Base-by-base conservation (phyloP, 805 yeast species). In the Lachancea mirantina region DNA sequence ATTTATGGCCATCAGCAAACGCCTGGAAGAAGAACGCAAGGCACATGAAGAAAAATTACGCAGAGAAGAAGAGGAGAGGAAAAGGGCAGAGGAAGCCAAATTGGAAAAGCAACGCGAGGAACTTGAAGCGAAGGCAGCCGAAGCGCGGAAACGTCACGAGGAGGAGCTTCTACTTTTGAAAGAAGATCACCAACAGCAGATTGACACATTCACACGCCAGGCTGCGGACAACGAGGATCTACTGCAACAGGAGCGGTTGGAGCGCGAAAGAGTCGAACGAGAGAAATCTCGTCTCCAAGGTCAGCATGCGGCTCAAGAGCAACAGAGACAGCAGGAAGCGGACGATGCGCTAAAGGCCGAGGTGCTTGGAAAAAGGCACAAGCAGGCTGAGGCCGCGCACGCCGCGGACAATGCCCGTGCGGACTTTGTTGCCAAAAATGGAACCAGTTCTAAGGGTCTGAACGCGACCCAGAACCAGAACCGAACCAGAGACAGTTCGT, bases 41-140 rank as follows among this genome's bases (percentile, higher is more conserved):
- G 52, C 42, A 23, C 52, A 46, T 29, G 59, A 53, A 29, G 45
- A 40, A 19, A 41, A 46, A 26, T 37, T 52, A 38, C 45, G 45
- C 14, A 33, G 40, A 21, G 51, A 50, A 26, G 47, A 49, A 14
- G 51, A 51, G 22, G 47, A 44, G 11, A 50, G 49, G 29, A 42
- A 47, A 15, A 41, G 49, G 9, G 41, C 37, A 17, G 55, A 49
- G 21, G 48, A 46, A 25, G 43, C 42, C 17, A 35, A 47, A 20
- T 31, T 54, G 26, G 39, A 41, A 14, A 42, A 43, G 16, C 57
- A 54, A 34, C 47, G 52, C 30, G 33, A 36, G 15, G 56, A 52
- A 26, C 32, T 48, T 14, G 47, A 47, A 15, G 35, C 31, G 6
- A 40, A 40, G 20, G 43, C 50, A 4, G 40, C 38, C 5, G 44